Percentiles rank a stretch among this genome's conserved stretches.
Conservation (phyloP, 2,329 filamentous ascomycete species). For the Xylaria multiplex region DNA sequence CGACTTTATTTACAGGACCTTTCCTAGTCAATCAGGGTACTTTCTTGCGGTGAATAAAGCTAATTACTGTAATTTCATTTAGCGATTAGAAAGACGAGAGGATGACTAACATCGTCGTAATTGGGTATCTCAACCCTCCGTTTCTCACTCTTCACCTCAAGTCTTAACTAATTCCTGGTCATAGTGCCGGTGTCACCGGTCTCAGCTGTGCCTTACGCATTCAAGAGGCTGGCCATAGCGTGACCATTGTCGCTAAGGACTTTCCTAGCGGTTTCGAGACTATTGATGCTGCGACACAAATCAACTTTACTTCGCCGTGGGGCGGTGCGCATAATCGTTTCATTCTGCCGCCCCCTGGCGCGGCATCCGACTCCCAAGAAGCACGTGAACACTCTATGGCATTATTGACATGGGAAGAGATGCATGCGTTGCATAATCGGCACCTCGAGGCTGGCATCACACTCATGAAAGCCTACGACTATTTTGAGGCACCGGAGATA, state of each 20-base stretch:
- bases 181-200: constrained; percentile 64
- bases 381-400: constrained; percentile 57
- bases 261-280: constrained; percentile 60
- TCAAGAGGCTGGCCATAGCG: constrained; percentile 53
- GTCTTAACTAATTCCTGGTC: background rate
- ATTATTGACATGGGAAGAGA: constrained; percentile 55
- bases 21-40: background rate
- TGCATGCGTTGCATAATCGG: constrained; percentile 49
- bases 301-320: constrained; percentile 68
- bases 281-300: constrained; percentile 52
- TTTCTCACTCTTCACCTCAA: background rate
- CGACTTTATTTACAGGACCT: no score
- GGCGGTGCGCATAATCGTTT: constrained; percentile 66
- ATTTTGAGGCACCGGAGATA: constrained; percentile 58
- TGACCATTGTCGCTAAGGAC: constrained; percentile 58
- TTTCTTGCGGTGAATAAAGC: no score
- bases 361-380: constrained; percentile 44
- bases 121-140: constrained; percentile 40
- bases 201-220: constrained; percentile 60
- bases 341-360: constrained; percentile 53
- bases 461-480: constrained; percentile 61
- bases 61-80: background rate
- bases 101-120: constrained; percentile 44
- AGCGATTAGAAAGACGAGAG: background rate
- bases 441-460: constrained; percentile 59